Base-by-base conservation (phyloP, 1,139 yeast species). In the Hansenula lynferdii region DNA sequence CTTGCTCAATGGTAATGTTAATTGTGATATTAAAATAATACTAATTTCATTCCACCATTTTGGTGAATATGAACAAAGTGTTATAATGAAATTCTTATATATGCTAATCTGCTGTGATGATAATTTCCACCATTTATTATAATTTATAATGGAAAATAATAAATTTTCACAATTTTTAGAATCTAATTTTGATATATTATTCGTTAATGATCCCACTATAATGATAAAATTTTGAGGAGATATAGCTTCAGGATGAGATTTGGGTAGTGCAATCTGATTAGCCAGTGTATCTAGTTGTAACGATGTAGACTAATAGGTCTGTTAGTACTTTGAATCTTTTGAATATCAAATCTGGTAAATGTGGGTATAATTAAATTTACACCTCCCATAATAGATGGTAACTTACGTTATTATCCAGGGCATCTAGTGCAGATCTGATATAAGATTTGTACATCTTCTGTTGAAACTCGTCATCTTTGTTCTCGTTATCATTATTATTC, bases 31-130 rank as follows among this genome's bases (percentile, higher is more conserved):
- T 27, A 90, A 62, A 47, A 77, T 74, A 46, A 71, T 67, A 16
- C 85, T 78, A n/a, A 90, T 87, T 44, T 85, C 94, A 47, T 75
- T 75, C 75, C 94, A 79, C 84, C 95, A 90, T 59, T 81, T 85
- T 8, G 97, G 97, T 43, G 82, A 71, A 30, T 94, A 84, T 6
- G 95, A 83, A 29, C 90, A 87, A 41, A 92, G 69, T 22, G 89
- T 86, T 34, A 79, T 72, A 40, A 86, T 64, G 59, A 92, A 92
- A 38, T 80, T 81, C 33, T 84, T 73, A 69, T 68, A 84, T 44
- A 62, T 72, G 57, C 59, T 65, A 42, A 71, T 70, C 64, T 67
- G 65, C 34, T 46, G 45, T 17, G 56, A 54, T 41, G 60, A 65
- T 38, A 64, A 55, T 42, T 45, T 71, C 51, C 80, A 68, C 94